These are phyloP conservation scores for Neolentinus lepideus DNA, from an alignment of 1,284 basidiomycete genomes.

Conservation along the genomic window DNA sequence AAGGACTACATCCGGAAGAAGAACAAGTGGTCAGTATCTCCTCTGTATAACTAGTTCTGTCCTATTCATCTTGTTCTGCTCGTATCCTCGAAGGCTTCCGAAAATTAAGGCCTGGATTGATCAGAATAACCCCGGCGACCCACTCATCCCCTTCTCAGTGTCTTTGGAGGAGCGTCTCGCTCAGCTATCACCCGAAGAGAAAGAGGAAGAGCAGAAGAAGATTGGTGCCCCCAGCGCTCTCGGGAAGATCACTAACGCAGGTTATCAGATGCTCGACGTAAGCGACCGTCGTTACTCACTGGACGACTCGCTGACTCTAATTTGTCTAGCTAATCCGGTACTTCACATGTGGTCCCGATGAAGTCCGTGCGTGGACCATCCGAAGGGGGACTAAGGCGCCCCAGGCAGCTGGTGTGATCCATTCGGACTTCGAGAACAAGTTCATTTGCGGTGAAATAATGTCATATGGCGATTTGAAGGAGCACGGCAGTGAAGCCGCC, in stretches of 20 bases:
- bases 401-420: conserved; percentile 97
- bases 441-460: conserved; percentile 99
- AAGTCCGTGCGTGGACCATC: conserved; percentile 98
- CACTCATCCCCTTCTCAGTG: conserved; percentile 96
- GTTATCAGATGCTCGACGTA: conserved; percentile 81
- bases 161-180: conserved; percentile 91
- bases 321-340: conserved; percentile 78
- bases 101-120: conserved; percentile 99
- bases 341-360: conserved; percentile 95
- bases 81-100: conserved; percentile 54
- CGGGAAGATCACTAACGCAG: conserved; percentile 89
- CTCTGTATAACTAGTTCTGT: too few species aligned
- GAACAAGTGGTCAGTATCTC: conserved; percentile 85
- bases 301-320: neutral
- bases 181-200: conserved; percentile 62
- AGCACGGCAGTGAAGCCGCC: conserved; percentile 83
- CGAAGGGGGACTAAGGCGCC: conserved; percentile 92
- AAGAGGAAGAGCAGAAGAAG: conserved; percentile 70
- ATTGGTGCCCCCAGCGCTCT: conserved; percentile 68
- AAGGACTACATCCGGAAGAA: conserved; percentile 95
- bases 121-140: conserved; percentile 93
- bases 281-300: conserved; percentile 16
- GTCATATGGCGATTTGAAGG: conserved; percentile 86
- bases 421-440: conserved; percentile 96
- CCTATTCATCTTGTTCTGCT: neutral